Evolutionary conservation across 352 stramenopile genomes (phyloP).

Genomic region (Plasmopara viticola): DNA sequence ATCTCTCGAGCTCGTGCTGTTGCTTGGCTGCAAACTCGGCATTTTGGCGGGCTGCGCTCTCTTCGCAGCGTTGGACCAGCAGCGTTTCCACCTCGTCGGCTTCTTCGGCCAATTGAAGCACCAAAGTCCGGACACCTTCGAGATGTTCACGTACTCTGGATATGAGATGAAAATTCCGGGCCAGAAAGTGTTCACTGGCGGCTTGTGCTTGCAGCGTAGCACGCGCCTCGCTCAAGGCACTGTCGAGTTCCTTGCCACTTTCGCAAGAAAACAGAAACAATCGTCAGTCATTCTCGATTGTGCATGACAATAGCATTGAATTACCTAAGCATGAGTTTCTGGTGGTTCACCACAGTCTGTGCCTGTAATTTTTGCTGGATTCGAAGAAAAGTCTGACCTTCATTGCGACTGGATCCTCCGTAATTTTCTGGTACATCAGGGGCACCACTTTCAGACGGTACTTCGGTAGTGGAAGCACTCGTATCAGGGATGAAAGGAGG

Average conservation of each 20-base stretch:
- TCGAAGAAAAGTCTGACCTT: slow-evolving; percentile 41
- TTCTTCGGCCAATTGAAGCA: slow-evolving; percentile 54
- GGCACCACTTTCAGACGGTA: slow-evolving; percentile 4
- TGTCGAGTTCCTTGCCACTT: slow-evolving; percentile 49
- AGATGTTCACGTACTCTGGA: slow-evolving; percentile 49
- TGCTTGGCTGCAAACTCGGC: slow-evolving; percentile 56
- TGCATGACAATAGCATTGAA: neutral
- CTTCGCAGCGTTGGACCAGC: slow-evolving; percentile 60
- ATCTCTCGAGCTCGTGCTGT: slow-evolving; percentile 70
- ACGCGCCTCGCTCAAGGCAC: slow-evolving; percentile 32
- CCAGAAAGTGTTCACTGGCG: slow-evolving; percentile 61
- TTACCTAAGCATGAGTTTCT: slow-evolving; percentile 43
- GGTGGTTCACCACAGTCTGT: slow-evolving; percentile 30
- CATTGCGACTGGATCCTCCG: slow-evolving; percentile 11
- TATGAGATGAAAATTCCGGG: slow-evolving; percentile 59
- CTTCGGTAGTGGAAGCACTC: slow-evolving; percentile 4
- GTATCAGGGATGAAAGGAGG: slow-evolving; percentile 4
- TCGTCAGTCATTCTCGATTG: neutral
- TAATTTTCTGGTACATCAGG: slow-evolving; percentile 5
- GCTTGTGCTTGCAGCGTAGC: slow-evolving; percentile 51
- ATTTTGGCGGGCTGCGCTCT: slow-evolving; percentile 68
- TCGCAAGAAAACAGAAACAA: slow-evolving; percentile 1
- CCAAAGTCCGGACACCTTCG: slow-evolving; percentile 31
- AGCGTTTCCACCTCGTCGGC: slow-evolving; percentile 65
- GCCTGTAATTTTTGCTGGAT: slow-evolving; percentile 31